Evolutionary conservation across 1,284 basidiomycete species (phyloP), one percentile per base, ranked within the genome.

Genomic region (Schizophyllum amplum): DNA sequence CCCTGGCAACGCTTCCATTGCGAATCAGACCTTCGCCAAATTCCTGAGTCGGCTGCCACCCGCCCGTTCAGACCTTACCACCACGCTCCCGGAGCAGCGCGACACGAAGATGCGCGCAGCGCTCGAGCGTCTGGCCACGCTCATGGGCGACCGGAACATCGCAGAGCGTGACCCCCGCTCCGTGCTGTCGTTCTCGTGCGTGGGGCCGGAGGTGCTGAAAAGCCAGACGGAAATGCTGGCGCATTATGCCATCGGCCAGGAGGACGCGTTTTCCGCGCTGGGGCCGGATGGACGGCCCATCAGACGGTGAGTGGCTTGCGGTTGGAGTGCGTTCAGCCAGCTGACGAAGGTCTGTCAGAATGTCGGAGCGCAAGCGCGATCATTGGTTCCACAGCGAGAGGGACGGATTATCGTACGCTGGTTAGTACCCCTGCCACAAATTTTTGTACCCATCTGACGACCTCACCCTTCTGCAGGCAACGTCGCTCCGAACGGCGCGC

Each of bases 121-220:
- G 0, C 67, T 90, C 5, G 66, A 65, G 7, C 74, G 71, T 54
- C 73, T 90, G 21, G 75, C 80, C 4, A 74, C 79, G 27, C 69
- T 86, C 22, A 71, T 72, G 47, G 76, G 73, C 22, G 75, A 83
- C 63, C 66, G 75, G 3, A 69, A 70, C 9, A 77, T 84, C 25
- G 71, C 72, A 7, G 65, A 70, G 4, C 78, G 81, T n/a, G 75
- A 86, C 62, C 80, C 86, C 6, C 60, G 64, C 17, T 85, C 79
- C 2, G 72, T 82, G 0, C 69, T 89, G 54, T 87, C 85, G 3
- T 90, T 90, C 65, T 86, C 80, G n/a, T 83, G 83, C 61, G 73
- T 86, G 24, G 64, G 80, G 0, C 69, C 73, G 3, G 80, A 84
- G 15, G 70, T 80, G 5, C 67, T 77, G 25, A 71, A 77, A 63